A percentile compares a stretch with the other conserved stretches of the same genome.
phyloP scores from a whole-genome alignment of 2,329 filamentous ascomycete genomes.

The Xylariaceae sp. region DNA sequence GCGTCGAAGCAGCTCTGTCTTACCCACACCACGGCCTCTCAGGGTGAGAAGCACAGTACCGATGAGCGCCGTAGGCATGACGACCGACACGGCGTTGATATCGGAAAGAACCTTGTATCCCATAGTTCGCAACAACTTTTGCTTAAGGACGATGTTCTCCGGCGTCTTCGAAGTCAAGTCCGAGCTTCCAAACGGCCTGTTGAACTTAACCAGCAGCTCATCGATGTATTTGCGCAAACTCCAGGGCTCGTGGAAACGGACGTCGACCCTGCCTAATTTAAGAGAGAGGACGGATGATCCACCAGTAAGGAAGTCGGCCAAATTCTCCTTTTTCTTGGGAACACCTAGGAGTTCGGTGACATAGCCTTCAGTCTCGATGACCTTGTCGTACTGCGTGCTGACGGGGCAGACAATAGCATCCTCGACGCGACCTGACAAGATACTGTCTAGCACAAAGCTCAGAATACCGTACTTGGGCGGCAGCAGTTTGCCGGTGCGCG shows the following conservation, averaged over 20 bases:
- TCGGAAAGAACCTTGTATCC: slow-evolving; percentile 90
- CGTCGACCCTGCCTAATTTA: slow-evolving; percentile 85
- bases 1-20: slow-evolving; percentile 74
- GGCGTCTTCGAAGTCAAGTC: slow-evolving; percentile 44
- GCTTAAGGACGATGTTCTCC: slow-evolving; percentile 50
- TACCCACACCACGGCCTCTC: slow-evolving; percentile 84
- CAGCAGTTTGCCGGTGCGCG: slow-evolving; percentile 86
- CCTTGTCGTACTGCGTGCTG: slow-evolving; percentile 97
- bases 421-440: slow-evolving; percentile 79
- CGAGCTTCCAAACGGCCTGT: slow-evolving; percentile 43
- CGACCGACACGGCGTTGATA: slow-evolving; percentile 92
- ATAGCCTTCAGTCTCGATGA: slow-evolving; percentile 96
- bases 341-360: slow-evolving; percentile 89
- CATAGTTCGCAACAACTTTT: slow-evolving; percentile 74
- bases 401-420: slow-evolving; percentile 94
- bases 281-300: slow-evolving; percentile 81
- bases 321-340: slow-evolving; percentile 92
- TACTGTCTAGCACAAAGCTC: slow-evolving; percentile 82
- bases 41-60: slow-evolving; percentile 90
- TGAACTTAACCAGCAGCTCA: slow-evolving; percentile 61
- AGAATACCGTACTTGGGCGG: slow-evolving; percentile 95
- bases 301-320: slow-evolving; percentile 81
- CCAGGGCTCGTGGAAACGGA: slow-evolving; percentile 96
- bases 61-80: slow-evolving; percentile 96
- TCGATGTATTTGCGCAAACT: slow-evolving; percentile 77